Evolutionary conservation across 805 yeast species (phyloP).

Genomic region (Ogataea nakhonphanomensis): DNA sequence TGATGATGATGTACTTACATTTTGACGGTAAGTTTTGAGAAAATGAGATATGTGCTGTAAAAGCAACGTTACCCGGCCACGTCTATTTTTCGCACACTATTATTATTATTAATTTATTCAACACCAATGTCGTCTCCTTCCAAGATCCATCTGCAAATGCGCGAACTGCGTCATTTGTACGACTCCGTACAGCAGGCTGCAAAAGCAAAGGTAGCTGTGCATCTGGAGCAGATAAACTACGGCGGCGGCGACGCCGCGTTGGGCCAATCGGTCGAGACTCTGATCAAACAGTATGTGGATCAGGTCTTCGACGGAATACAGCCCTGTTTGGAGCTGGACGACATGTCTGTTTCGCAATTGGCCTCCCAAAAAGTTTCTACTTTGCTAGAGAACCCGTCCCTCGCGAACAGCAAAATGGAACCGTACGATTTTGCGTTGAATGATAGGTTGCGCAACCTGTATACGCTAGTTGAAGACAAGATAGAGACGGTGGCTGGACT

Average conservation of each 20-base stretch:
- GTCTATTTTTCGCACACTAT: neutral
- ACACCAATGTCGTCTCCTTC: constrained; percentile 31
- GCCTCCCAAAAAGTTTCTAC: constrained; percentile 6
- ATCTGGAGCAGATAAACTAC: constrained; percentile 12
- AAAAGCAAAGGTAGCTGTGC: constrained; percentile 40
- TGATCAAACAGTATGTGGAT: constrained; percentile 44
- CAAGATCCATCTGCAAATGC: constrained; percentile 46
- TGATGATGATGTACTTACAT: constrained; percentile 4
- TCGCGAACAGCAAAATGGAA: constrained; percentile 43
- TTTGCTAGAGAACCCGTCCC: constrained; percentile 17
- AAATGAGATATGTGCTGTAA: constrained; percentile 3
- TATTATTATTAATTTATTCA: neutral
- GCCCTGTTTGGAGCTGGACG: constrained; percentile 57
- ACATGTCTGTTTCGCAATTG: constrained; percentile 31
- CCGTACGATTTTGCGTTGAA: constrained; percentile 69
- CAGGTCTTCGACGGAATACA: constrained; percentile 57
- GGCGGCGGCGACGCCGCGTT: constrained; percentile 14
- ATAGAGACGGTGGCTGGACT: constrained; percentile 54
- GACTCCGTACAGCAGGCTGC: constrained; percentile 40
- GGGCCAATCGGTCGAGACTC: constrained; percentile 37
- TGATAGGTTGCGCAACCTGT: constrained; percentile 51
- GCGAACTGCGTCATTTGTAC: constrained; percentile 51
- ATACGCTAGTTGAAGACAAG: constrained; percentile 59
- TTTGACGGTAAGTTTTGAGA: constrained; percentile 6
- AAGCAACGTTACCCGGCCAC: constrained; percentile 7